phyloP scores from a whole-genome alignment of 176 grass and related monocot species.

The Urochloa ruziziensis region DNA sequence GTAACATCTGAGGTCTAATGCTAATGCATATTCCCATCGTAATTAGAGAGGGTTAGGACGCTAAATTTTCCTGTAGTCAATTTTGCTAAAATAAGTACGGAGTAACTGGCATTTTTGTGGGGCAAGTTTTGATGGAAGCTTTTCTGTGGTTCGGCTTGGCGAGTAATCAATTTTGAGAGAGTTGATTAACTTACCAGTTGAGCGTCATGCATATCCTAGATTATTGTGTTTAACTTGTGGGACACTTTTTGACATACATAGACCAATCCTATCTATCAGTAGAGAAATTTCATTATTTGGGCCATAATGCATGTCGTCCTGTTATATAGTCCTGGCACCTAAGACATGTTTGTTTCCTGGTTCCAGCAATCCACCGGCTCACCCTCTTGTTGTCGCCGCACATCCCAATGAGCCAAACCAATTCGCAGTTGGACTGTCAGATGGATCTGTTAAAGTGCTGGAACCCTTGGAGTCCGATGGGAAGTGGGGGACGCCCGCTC shows the following conservation, averaged over 20 bases:
- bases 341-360: constrained; percentile 31
- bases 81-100: background rate
- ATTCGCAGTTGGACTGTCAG: constrained; percentile 83
- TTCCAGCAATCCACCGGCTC: constrained; percentile 62
- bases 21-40: background rate
- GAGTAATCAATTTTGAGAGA: constrained; percentile 2
- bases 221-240: background rate
- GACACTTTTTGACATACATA: background rate
- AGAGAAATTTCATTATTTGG: background rate
- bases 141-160: background rate
- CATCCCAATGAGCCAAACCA: constrained; percentile 91
- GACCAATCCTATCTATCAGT: background rate
- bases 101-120: background rate
- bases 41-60: background rate
- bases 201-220: background rate
- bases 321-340: constrained; percentile 10
- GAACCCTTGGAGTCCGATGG: constrained; percentile 76
- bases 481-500: constrained; percentile 70
- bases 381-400: constrained; percentile 62
- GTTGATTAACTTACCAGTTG: background rate
- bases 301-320: background rate
- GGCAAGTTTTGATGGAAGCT: background rate
- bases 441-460: constrained; percentile 83
- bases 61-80: background rate
- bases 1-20: constrained; percentile 2